Percentiles rank a stretch among this genome's conserved stretches.
Evolutionary conservation across 352 stramenopile genomes (phyloP).

Genomic region (Pythium utonaiense): DNA sequence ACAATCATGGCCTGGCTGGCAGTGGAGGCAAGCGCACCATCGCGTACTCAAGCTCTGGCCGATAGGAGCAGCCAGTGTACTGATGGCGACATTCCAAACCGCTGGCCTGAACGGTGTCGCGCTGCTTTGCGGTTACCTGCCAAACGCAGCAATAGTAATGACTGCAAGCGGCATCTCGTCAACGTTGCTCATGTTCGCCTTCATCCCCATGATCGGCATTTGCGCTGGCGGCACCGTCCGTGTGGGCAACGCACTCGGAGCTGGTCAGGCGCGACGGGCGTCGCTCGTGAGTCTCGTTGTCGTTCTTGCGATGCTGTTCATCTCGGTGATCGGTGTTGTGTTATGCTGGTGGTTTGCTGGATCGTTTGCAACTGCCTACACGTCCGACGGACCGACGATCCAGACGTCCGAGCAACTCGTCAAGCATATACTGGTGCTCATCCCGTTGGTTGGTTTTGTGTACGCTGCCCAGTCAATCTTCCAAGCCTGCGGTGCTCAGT

Average conservation of each 20-base stretch:
- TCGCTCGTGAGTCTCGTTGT: conserved; percentile 12
- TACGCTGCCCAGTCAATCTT: conserved; percentile 22
- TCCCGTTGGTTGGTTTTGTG: conserved; percentile 16
- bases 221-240: conserved; percentile 26
- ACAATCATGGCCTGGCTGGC: conserved; percentile 27
- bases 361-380: conserved; percentile 25
- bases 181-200: conserved; percentile 27
- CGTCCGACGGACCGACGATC: conserved; percentile 12
- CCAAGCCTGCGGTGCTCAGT: conserved; percentile 22
- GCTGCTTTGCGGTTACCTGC: conserved; percentile 43
- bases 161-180: conserved; percentile 48
- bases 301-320: not conserved
- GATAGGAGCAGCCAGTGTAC: conserved; percentile 38
- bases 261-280: conserved; percentile 22
- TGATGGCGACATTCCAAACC: conserved; percentile 48
- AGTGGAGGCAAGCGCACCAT: conserved; percentile 14
- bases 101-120: conserved; percentile 41
- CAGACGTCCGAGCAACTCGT: conserved; percentile 4
- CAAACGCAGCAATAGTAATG: conserved; percentile 43
- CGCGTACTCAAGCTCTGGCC: conserved; percentile 11
- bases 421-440: conserved; percentile 9
- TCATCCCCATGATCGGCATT: conserved; percentile 24
- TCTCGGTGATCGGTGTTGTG: conserved; percentile 2
- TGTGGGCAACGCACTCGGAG: conserved; percentile 31
- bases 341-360: conserved; percentile 12